These are phyloP conservation scores for Diplodia seriata DNA, from an alignment of 2,329 filamentous ascomycete species.

Conservation along the genomic window DNA sequence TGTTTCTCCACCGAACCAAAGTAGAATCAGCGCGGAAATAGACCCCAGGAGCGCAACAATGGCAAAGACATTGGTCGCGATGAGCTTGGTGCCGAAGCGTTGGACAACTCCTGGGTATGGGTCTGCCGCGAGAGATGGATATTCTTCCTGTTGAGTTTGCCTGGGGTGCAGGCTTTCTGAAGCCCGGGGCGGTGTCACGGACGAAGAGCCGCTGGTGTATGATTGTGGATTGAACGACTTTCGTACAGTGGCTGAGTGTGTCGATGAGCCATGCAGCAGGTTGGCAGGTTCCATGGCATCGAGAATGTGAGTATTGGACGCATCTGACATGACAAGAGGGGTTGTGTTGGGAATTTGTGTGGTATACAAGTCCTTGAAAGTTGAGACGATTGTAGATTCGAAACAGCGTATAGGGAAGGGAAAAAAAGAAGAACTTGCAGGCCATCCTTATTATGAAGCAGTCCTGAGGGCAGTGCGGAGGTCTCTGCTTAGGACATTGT, in stretches of 20 bases:
- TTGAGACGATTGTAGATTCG: too few species aligned
- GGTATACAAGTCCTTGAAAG: too few species aligned
- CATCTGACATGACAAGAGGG: not conserved
- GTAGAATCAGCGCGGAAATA: not conserved
- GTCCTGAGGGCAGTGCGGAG: too few species aligned
- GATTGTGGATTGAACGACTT: not conserved
- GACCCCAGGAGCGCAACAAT: not conserved
- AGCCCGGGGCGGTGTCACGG: too few species aligned
- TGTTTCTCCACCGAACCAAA: not conserved
- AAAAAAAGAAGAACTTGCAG: too few species aligned
- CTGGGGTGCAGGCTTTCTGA: not conserved
- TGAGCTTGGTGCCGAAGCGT: not conserved
- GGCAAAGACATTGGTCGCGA: not conserved
- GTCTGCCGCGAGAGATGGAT: rapidly evolving
- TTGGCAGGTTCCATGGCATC: not conserved
- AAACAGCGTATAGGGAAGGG: too few species aligned
- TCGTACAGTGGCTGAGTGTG: not conserved
- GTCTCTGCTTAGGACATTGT: too few species aligned
- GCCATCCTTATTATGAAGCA: too few species aligned
- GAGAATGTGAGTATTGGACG: too few species aligned
- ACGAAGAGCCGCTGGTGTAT: not conserved
- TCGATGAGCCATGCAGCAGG: not conserved
- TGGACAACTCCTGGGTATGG: not conserved
- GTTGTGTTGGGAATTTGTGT: too few species aligned
- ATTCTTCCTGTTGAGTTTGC: not conserved